Conservation (phyloP, 139 green algal species). For the Closterium sp. region DNA sequence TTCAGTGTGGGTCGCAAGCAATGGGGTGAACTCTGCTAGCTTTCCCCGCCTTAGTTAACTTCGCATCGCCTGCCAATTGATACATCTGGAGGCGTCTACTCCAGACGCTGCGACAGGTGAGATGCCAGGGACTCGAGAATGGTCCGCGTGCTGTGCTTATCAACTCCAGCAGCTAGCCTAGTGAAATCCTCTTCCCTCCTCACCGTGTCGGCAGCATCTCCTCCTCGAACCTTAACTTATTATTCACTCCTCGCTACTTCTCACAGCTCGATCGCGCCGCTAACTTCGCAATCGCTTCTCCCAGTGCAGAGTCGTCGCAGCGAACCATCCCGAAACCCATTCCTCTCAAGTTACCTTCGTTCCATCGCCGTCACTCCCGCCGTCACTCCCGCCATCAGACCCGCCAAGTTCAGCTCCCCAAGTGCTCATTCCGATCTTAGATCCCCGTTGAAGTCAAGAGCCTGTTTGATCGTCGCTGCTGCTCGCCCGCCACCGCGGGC, state of each 20-base stretch:
- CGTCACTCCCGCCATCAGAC: not conserved
- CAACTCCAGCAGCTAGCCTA: not conserved
- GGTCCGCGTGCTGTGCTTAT: not conserved
- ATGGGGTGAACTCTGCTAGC: too few species aligned
- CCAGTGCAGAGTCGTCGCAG: not conserved
- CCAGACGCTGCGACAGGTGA: not conserved
- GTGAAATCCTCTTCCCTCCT: not conserved
- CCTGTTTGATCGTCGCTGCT: not conserved
- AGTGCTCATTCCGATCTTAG: too few species aligned
- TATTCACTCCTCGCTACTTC: not conserved
- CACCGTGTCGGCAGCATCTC: not conserved
- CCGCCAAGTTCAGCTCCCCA: not conserved
- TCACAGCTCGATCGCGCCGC: not conserved
- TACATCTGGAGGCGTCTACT: too few species aligned
- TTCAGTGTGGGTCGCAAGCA: too few species aligned
- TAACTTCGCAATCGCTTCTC: not conserved
- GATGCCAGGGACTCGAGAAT: not conserved
- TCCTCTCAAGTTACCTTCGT: not conserved
- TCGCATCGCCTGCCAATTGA: not conserved
- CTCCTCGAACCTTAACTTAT: not conserved
- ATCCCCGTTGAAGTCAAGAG: not conserved
- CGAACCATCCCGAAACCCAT: not conserved
- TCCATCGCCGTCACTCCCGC: not conserved
- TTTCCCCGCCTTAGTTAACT: too few species aligned
- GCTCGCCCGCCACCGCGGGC: not conserved